Conservation (phyloP, 768 basidiomycete genomes). For the Glaciozyma antarctica region DNA sequence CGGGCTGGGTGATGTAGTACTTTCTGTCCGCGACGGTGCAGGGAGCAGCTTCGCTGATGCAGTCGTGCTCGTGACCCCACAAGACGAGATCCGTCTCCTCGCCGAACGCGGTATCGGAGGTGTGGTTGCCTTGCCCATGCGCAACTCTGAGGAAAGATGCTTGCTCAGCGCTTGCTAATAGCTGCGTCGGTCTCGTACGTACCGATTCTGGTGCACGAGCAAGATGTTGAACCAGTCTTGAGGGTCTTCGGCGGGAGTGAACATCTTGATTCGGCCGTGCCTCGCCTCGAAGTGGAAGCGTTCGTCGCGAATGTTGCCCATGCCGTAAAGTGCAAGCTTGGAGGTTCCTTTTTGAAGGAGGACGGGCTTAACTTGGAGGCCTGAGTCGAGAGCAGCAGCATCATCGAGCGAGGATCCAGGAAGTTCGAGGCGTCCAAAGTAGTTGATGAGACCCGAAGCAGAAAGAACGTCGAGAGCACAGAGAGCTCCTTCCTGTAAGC, state of each 20-base stretch:
- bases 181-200: conserved; percentile 25
- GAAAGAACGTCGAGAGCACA: conserved; percentile 92
- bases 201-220: conserved; percentile 94
- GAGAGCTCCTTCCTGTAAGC: conserved; percentile 73
- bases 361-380: conserved; percentile 81
- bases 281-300: conserved; percentile 93
- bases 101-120: conserved; percentile 95
- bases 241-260: conserved; percentile 74
- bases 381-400: conserved; percentile 54
- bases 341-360: conserved; percentile 66
- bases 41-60: conserved; percentile 61
- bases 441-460: conserved; percentile 86
- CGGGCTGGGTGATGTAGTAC: conserved; percentile 89
- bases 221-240: conserved; percentile 92
- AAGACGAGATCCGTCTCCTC: conserved; percentile 85
- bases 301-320: conserved; percentile 93
- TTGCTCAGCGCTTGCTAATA: not conserved
- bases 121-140: conserved; percentile 86
- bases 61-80: conserved; percentile 99
- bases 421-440: conserved; percentile 94
- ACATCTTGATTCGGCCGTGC: conserved; percentile 91
- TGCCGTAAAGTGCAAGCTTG: conserved; percentile 80
- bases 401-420: conserved; percentile 51
- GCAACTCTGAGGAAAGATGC: conserved; percentile 54
- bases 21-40: conserved; percentile 82